phyloP scores from a whole-genome alignment of 2,329 filamentous ascomycete species.

The Calonectria hongkongensis region DNA sequence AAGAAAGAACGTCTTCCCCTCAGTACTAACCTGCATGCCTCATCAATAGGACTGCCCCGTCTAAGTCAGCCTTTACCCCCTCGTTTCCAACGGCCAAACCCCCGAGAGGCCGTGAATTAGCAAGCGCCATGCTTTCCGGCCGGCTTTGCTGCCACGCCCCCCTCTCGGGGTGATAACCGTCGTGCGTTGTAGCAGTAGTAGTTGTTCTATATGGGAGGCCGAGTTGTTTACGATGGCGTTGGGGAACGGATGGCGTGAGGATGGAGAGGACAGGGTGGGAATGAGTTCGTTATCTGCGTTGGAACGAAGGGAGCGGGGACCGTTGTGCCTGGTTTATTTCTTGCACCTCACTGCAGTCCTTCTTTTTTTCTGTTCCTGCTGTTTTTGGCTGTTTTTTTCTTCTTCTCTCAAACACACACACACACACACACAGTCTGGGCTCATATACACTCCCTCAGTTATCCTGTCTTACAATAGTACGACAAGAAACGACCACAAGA shows the following conservation, averaged over 20 bases:
- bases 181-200: conserved; percentile 23
- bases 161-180: background rate
- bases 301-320: background rate
- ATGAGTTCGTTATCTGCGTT: conserved; percentile 4
- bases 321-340: conserved; percentile 4
- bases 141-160: background rate
- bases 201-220: conserved; percentile 31
- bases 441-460: conserved; percentile 20
- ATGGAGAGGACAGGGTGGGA: conserved; percentile 7
- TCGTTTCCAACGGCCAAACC: background rate
- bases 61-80: conserved; percentile 38
- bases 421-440: background rate
- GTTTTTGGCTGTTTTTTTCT: background rate
- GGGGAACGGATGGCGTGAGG: background rate
- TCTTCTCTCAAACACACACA: too few relatives aligned
- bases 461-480: conserved; percentile 16
- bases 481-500: conserved; percentile 20
- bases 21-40: conserved; percentile 30
- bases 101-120: background rate
- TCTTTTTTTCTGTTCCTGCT: background rate
- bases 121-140: background rate
- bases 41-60: conserved; percentile 52
- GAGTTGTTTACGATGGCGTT: conserved; percentile 8
- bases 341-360: conserved; percentile 13
- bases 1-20: background rate